Evolutionary conservation across 208 protist genomes (phyloP), one percentile per base, ranked within the genome.

Genomic region (Wallacemonas sp.): DNA sequence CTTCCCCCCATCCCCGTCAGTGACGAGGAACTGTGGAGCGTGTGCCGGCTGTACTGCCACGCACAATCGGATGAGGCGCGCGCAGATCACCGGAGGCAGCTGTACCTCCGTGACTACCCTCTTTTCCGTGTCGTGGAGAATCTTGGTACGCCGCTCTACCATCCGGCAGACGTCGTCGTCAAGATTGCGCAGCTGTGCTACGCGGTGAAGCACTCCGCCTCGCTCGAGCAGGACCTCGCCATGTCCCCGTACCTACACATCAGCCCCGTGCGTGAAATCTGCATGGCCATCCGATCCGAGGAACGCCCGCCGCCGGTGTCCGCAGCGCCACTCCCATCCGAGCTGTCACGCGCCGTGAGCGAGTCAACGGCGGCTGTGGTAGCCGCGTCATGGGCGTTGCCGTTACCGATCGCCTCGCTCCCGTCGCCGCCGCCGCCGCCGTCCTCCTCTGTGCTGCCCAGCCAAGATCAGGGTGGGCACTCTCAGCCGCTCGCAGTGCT

Each of bases 231-330:
- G 2, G 76, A 74, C 12, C 21, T 74, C 14, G 61, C 55, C 9
- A 46, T 67, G 4, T 76, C 75, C 29, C 84, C 85, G 1, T 81
- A 87, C 76, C 64, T 95, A 32, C 86, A 93, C 49, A 78, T 95
- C 6, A 78, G 71, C 21, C 86, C 78, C 14, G 73, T 93, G 14
- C 65, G 80, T 23, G 65, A 81, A 21, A 77, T 95, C 23, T 87
- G 78, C 63, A 54, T 23, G 29, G 52, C 52, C 2, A 34, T 58
- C 27, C 52, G 52, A 4, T 32, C 19, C 24, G 26, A 6, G 47
- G 47, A 26, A 21, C 19, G 0, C 3, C 11, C 23, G 0, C 6
- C 41, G n/a, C 41, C 8, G 19, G 2, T 16, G 24, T 32, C 26
- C 3, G 9, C 47, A 17, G 24, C 47, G 8, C 30, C 26, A 9